Evolutionary conservation across 2,329 filamentous ascomycete genomes (phyloP).

Genomic region (Trichocomaceae sp.): DNA sequence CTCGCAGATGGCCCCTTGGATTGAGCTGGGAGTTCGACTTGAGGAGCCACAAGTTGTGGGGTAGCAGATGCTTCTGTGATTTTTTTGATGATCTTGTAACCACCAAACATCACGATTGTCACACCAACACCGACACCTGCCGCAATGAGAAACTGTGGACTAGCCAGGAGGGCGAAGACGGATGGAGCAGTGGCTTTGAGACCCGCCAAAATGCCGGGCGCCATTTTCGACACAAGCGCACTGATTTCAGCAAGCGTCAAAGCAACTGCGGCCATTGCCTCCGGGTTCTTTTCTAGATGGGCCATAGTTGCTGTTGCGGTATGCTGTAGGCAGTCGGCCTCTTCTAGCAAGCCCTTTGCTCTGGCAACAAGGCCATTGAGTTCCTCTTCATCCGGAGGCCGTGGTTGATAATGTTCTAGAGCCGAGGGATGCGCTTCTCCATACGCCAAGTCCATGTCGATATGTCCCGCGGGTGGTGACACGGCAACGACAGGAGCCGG

Average conservation of each 20-base stretch:
- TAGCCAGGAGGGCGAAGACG: constrained; percentile 77
- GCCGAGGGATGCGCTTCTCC: constrained; percentile 68
- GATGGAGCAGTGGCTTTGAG: constrained; percentile 78
- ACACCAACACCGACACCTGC: constrained; percentile 82
- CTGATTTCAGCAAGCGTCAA: constrained; percentile 88
- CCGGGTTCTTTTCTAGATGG: constrained; percentile 72
- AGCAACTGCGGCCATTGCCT: constrained; percentile 88
- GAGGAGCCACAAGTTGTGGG: neutral
- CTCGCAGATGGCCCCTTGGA: constrained; percentile 24
- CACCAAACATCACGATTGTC: constrained; percentile 92
- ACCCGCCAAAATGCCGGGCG: constrained; percentile 66
- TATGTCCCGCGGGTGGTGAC: constrained; percentile 34
- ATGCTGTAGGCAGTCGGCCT: constrained; percentile 83
- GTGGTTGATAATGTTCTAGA: constrained; percentile 42
- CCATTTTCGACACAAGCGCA: constrained; percentile 72
- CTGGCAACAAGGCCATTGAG: constrained; percentile 63
- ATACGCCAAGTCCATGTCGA: constrained; percentile 91
- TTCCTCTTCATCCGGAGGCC: constrained; percentile 46
- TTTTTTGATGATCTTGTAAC: constrained; percentile 94
- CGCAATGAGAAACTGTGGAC: constrained; percentile 90
- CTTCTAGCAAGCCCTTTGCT: constrained; percentile 71
- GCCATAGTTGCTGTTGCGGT: constrained; percentile 75
- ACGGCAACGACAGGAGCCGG: constrained; percentile 21
- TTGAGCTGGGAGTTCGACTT: neutral
- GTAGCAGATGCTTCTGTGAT: constrained; percentile 46